A percentile compares a stretch with the other conserved stretches of the same genome.
Conservation (phyloP, 129 eudicot genomes). For the Centrapalus pauciflorus region DNA sequence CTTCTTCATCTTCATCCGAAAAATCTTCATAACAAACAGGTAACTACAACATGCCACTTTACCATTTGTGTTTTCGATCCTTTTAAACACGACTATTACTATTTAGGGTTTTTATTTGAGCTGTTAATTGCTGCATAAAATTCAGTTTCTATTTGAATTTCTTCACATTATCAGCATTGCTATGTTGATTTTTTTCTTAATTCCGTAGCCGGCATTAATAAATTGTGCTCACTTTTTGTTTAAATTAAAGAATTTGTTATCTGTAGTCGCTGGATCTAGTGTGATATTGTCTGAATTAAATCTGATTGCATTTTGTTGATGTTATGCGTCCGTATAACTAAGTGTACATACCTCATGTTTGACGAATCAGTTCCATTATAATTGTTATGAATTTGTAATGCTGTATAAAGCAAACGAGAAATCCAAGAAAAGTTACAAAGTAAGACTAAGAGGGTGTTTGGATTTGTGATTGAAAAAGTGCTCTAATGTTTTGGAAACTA, state of each 20-base stretch:
- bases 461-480: too few species aligned
- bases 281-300: conserved; percentile 9
- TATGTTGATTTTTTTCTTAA: conserved; percentile 8
- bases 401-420: neutral
- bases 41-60: neutral
- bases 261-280: conserved; percentile 21
- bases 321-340: neutral
- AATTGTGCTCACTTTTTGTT: neutral
- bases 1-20: conserved; percentile 1
- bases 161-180: conserved; percentile 16
- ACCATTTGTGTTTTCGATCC: neutral
- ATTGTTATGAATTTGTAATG: conserved; percentile 1
- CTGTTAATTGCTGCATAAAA: neutral
- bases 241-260: neutral
- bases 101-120: conserved; percentile 22
- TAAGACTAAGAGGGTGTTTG: too few species aligned
- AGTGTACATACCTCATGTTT: neutral
- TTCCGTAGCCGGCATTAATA: neutral
- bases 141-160: neutral
- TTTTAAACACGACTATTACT: neutral
- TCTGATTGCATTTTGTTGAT: neutral
- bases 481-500: too few species aligned
- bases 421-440: neutral
- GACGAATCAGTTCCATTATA: neutral
- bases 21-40: neutral